These are phyloP conservation scores for Lichenothelia convexa DNA, from an alignment of 495 filamentous ascomycete genomes.

Conservation along the genomic window DNA sequence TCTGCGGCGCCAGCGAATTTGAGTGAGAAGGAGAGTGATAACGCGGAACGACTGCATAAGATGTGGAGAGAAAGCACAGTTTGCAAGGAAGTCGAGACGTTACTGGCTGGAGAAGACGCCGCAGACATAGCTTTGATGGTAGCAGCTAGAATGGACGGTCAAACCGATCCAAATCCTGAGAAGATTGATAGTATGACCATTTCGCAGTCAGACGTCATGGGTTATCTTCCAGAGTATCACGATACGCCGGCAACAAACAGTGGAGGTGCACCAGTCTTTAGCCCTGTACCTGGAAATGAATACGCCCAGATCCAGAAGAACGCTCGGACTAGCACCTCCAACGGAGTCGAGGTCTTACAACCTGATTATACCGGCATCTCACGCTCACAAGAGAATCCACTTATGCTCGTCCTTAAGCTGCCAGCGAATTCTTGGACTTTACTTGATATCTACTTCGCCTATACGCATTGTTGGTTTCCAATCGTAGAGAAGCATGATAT, in stretches of 20 bases:
- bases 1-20: conserved; percentile 5
- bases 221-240: too few species aligned
- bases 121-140: too few species aligned
- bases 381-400: too few species aligned
- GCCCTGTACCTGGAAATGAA: too few species aligned
- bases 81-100: conserved; percentile 16
- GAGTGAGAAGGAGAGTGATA: conserved; percentile 10
- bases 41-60: conserved; percentile 14
- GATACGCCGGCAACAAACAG: too few species aligned
- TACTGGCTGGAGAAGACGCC: conserved; percentile 9
- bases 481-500: conserved; percentile 53
- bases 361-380: background rate
- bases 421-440: conserved; percentile 45
- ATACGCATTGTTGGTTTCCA: conserved; percentile 57
- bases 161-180: too few species aligned
- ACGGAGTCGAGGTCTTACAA: background rate
- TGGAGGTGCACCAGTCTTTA: too few species aligned
- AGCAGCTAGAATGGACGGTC: too few species aligned
- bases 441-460: conserved; percentile 53
- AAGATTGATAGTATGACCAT: too few species aligned
- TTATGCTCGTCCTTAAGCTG: conserved; percentile 24
- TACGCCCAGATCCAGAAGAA: too few species aligned
- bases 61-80: conserved; percentile 16
- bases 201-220: too few species aligned
- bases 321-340: too few species aligned